Evolutionary conservation across 129 eudicot species (phyloP), one percentile per base, ranked within the genome.

Genomic region (Artemisia annua): DNA sequence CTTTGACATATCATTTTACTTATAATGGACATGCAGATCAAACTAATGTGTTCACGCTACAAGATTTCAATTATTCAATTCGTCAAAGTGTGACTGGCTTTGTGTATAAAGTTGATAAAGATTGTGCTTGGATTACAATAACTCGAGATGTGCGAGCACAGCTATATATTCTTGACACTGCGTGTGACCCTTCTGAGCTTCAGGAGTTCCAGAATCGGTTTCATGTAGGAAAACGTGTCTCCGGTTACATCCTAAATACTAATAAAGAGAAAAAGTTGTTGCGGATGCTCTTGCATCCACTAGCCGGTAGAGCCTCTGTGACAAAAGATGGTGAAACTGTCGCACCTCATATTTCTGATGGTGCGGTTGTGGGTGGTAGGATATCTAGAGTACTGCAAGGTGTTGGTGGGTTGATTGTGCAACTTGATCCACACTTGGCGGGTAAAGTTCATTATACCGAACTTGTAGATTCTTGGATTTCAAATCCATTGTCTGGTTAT

Each of bases 381-480:
- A 83, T 94, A 51, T 90, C 92, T 43, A 94, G 80, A 75, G 71
- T 94, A 64, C 83, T 94, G 74, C 89, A 96, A 20, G 98, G 97
- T 82, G 90, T 93, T 63, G 85, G 97, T 72, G 98, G 98, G 51
- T 59, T 90, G 75, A 83, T 90, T 77, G 96, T 94, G 74, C 97
- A 90, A 76, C 75, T 94, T 15, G 97, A 88, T 75, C 87, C 88
- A 1, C 88, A 81, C 75, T 80, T 82, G 19, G 87, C 81, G 78
- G 98, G 98, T 19, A 94, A 84, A 77, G 98, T 86, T 67, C 98
- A 94, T 83, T 94, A 66, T 76, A 90, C 97, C 0, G 98, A 94
- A 61, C 64, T 94, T 78, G 49, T 75, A 48, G 89, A 87, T 71
- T 54, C 79, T 17, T 82, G 96, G 93, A 71, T 87, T 17, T 46